Evolutionary conservation across 345 rosid species (phyloP).

Genomic region (Brassica nigra): DNA sequence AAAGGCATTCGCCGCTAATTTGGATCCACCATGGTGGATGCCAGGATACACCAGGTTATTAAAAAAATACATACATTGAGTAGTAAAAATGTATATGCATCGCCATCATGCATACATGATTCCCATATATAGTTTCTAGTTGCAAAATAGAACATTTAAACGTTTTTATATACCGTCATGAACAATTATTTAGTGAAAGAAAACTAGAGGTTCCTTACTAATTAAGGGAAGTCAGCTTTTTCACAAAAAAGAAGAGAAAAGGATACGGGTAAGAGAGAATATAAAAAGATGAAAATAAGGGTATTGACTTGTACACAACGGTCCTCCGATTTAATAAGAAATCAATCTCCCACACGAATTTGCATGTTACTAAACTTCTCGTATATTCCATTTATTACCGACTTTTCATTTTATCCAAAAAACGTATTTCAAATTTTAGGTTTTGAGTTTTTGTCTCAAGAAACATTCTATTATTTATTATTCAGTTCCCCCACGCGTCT

Average conservation of each 20-base stretch:
- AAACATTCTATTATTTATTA: constrained; percentile 5
- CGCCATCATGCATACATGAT: background rate
- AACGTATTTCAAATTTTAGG: background rate
- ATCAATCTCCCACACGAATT: constrained; percentile 35
- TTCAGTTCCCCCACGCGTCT: background rate
- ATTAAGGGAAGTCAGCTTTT: background rate
- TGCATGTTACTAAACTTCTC: constrained; percentile 17
- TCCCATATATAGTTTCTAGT: background rate
- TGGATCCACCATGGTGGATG: too few relatives aligned
- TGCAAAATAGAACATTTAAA: background rate
- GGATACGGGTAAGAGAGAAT: constrained; percentile 30
- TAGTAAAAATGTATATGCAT: too few relatives aligned
- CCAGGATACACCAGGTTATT: too few relatives aligned
- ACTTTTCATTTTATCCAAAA: background rate
- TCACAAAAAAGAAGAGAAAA: background rate
- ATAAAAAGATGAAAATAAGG: constrained; percentile 12
- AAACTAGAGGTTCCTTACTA: background rate
- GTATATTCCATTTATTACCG: background rate
- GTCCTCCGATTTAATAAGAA: constrained; percentile 25
- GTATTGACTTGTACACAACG: constrained; percentile 27
- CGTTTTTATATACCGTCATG: background rate
- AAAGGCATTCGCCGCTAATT: too few relatives aligned
- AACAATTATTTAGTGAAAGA: background rate
- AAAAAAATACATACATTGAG: too few relatives aligned
- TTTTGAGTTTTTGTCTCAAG: background rate